Percentiles rank a stretch among this genome's conserved stretches.
phyloP scores from a whole-genome alignment of 192 early-diverging fungal genomes.

The Kappamyces sp. region DNA sequence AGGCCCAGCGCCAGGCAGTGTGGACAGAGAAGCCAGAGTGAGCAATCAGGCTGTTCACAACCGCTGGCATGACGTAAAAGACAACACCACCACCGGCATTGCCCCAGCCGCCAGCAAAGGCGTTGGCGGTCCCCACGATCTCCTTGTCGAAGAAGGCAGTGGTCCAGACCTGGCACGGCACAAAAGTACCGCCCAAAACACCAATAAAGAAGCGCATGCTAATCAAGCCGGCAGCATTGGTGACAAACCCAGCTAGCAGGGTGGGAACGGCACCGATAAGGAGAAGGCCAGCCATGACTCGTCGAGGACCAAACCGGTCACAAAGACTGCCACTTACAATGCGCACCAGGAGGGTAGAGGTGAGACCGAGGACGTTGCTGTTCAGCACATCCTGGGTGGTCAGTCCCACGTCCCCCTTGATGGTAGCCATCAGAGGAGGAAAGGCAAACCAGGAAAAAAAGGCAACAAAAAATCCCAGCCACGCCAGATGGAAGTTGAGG shows the following conservation, averaged over 20 bases:
- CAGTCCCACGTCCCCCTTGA: slow-evolving; percentile 47
- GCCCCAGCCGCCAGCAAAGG: slow-evolving; percentile 62
- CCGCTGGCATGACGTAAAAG: slow-evolving; percentile 54
- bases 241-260: slow-evolving; percentile 37
- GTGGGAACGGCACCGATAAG: slow-evolving; percentile 49
- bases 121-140: slow-evolving; percentile 63
- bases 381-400: slow-evolving; percentile 30
- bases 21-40: slow-evolving; percentile 16
- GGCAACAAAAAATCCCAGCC: slow-evolving; percentile 33
- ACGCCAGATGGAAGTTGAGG: slow-evolving; percentile 15
- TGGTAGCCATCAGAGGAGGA: slow-evolving; percentile 48
- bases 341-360: slow-evolving; percentile 55
- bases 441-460: slow-evolving; percentile 58
- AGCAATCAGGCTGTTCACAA: slow-evolving; percentile 34
- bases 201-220: slow-evolving; percentile 50
- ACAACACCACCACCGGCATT: slow-evolving; percentile 64
- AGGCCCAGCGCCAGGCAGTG: slow-evolving; percentile 43
- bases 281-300: slow-evolving; percentile 50
- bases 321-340: slow-evolving; percentile 33
- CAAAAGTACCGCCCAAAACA: slow-evolving; percentile 58
- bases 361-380: slow-evolving; percentile 45
- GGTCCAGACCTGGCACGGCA: slow-evolving; percentile 63
- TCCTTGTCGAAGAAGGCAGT: slow-evolving; percentile 48
- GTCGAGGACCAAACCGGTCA: slow-evolving; percentile 18
- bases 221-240: slow-evolving; percentile 40